phyloP scores from a whole-genome alignment of 2,329 filamentous ascomycete genomes.

The Epichloe scottii region DNA sequence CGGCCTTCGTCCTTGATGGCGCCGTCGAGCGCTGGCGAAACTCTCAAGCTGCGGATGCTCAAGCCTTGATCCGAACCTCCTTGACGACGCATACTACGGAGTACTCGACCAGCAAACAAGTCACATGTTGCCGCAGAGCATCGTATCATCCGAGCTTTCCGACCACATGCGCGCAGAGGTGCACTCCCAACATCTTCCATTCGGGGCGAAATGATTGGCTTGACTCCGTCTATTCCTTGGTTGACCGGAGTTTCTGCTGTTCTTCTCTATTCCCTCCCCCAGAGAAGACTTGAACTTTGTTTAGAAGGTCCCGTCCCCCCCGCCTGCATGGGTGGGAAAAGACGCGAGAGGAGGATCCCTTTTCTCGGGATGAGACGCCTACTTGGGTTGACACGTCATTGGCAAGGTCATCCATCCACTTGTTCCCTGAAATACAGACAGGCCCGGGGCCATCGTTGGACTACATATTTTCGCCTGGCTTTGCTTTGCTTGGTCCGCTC shows the following conservation, averaged over 20 bases:
- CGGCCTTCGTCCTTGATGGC: not conserved
- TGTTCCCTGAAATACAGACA: conserved; percentile 2
- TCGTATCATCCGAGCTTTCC: not conserved
- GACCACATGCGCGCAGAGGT: not conserved
- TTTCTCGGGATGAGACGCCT: conserved; percentile 16
- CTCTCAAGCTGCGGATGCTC: not conserved
- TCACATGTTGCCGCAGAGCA: not conserved
- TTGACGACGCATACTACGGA: not conserved
- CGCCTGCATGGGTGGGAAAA: conserved; percentile 5
- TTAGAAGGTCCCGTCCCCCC: not conserved
- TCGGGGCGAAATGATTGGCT: not conserved
- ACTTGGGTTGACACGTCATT: conserved; percentile 13
- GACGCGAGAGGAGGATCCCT: conserved; percentile 8
- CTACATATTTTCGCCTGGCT: not conserved
- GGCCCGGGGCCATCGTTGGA: not conserved
- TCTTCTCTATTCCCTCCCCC: not conserved
- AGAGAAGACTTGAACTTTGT: not conserved
- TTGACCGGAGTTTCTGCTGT: not conserved
- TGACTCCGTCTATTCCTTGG: not conserved
- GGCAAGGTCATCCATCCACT: not conserved
- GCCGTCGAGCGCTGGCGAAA: not conserved
- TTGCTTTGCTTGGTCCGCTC: no score
- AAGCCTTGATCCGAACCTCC: no score
- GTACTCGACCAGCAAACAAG: not conserved
- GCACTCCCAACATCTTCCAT: not conserved